Percentiles rank a stretch among this genome's conserved stretches.
These are phyloP conservation scores for Musa troglodytarum DNA, from an alignment of 176 grass and related monocot species.

Conservation along the genomic window DNA sequence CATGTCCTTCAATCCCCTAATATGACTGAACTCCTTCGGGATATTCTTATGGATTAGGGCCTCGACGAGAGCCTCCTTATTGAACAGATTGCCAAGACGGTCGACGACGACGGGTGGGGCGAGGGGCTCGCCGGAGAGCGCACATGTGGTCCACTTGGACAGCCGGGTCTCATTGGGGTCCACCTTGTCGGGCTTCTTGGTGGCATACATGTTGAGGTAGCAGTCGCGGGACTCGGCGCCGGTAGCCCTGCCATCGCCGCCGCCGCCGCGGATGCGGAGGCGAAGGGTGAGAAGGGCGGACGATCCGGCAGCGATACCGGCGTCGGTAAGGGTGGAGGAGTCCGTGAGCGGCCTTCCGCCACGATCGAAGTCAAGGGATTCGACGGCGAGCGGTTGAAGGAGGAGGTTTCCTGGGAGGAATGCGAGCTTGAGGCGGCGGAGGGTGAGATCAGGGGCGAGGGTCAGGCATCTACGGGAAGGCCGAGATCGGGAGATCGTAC, in stretches of 20 bases:
- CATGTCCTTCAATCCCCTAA: conserved; percentile 81
- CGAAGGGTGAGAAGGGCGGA: conserved; percentile 37
- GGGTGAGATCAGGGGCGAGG: conserved; percentile 23
- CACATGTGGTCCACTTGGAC: conserved; percentile 87
- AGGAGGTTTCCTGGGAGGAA: not conserved
- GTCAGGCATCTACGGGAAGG: conserved; percentile 22
- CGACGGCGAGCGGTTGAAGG: conserved; percentile 22
- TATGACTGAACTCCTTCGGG: conserved; percentile 61
- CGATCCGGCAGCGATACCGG: conserved; percentile 20
- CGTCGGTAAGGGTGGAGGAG: conserved; percentile 14
- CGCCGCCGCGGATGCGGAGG: conserved; percentile 63
- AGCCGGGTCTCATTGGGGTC: conserved; percentile 89
- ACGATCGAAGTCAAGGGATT: conserved; percentile 58
- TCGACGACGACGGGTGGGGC: conserved; percentile 50
- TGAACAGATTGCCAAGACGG: conserved; percentile 75
- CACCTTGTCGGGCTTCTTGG: conserved; percentile 93
- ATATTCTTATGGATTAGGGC: conserved; percentile 75
- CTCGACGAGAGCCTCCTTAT: conserved; percentile 94
- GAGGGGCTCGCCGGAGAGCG: conserved; percentile 76
- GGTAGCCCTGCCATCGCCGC: conserved; percentile 88
- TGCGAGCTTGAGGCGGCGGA: conserved; percentile 42
- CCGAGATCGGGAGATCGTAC: conserved; percentile 41
- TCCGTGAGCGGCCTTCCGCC: conserved; percentile 39
- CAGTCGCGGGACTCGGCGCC: conserved; percentile 96
- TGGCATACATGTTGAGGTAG: conserved; percentile 95